Evolutionary conservation across 2,329 filamentous ascomycete species (phyloP), one percentile per base, ranked within the genome.

Genomic region (Aspergillus neotritici): DNA sequence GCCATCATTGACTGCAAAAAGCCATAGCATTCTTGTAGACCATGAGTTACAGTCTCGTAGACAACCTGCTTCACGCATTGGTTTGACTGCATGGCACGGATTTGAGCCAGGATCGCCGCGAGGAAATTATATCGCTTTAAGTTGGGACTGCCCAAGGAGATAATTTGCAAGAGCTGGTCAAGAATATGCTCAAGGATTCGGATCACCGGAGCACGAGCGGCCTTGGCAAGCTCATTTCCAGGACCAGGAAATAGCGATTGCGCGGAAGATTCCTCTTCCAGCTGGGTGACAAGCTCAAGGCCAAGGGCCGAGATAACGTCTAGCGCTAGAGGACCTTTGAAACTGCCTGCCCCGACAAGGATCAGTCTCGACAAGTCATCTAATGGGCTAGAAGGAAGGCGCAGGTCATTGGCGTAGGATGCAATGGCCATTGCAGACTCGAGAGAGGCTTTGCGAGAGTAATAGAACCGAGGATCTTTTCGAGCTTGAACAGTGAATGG

Each of bases 271-370:
- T 14, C 43, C 37, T 60, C 55, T 38, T 54, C 56, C n/a, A 57
- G 37, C 31, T 60, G 55, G n/a, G 47, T 50, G 28, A 51, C 40
- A 16, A 56, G 38, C 38, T 60, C 55, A 9, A 56, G 38, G 12
- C 54, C 49, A 12, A 57, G 28, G 10, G 49, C 42, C 9, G 48
- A 42, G 21, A 57, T 51, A 15, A 55, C 42, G 29, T 58, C 56
- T 21, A 58, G 46, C 15, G 48, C 48, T 9, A 58, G 41, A n/a
- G 53, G 31, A 1, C 51, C 54, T 14, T 48, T 50, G 43, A 57
- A 56, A 9, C 53, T 37, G 7, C 50, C 50, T 12, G 40, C 37
- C 16, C 53, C 48, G 11, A 48, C 39, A 17, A 53, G 34, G 29
- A 37, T 43, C 9, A 56, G 43, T 11, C 37, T 31, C 33, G 46